Evolutionary conservation across 1,284 basidiomycete genomes (phyloP), one percentile per base, ranked within the genome.

Genomic region (Malassezia vespertilionis): DNA sequence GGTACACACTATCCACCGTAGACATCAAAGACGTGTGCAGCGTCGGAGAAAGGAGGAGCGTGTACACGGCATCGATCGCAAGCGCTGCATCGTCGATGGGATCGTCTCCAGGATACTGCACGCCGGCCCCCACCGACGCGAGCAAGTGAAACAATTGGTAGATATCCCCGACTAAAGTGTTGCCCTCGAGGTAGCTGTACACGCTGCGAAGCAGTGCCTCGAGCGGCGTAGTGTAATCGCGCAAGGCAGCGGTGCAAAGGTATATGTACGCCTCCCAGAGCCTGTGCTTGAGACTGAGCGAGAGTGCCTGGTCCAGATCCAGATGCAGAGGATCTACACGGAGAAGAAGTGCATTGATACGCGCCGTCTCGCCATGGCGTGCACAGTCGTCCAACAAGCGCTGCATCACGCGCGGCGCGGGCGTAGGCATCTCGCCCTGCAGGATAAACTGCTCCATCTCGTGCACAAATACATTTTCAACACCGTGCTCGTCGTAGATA

Each of bases 261-360:
- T 95, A 90, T 52, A 91, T 83, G 52, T 97, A 77, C 0, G 91
- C 90, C 65, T 96, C 91, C 74, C 89, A 95, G 2, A 97, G 77
- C 23, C 78, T 76, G 61, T 87, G 79, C 44, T 76, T 76, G 63
- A 86, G 81, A 65, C 93, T 97, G 4, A 99, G 75, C 14, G 74
- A 78, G 52, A 96, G 82, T 1, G 84, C 83, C 72, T 96, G 93
- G 65, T 97, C 85, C 69, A 96, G 82, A 65, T 99, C 93, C 48
- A 99, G 75, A 59, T 82, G 86, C 12, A 79, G 75, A 0, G 91
- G 88, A 58, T 95, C 85, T 50, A 96, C 86, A 68, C 93, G 87
- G 86, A 89, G 95, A 44, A 99, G 91, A 49, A 97, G 76, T 31
- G 80, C 78, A 69, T 97, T 89, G 1, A 86, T 85, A 2, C 81